These are phyloP conservation scores for Cercospora janseana DNA, from an alignment of 2,329 filamentous ascomycete genomes.

Conservation along the genomic window DNA sequence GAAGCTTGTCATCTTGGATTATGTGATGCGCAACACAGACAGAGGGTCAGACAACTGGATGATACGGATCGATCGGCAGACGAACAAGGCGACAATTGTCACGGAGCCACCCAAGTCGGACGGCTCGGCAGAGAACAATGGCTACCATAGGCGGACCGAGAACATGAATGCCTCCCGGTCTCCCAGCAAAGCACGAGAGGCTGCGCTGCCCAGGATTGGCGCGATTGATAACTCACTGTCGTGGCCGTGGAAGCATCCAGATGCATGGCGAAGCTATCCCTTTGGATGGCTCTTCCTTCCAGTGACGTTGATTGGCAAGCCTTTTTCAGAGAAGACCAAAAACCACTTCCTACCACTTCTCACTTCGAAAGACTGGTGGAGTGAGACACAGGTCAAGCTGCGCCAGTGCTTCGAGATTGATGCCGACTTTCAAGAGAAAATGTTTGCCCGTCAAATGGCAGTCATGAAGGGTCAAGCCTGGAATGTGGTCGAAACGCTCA, in stretches of 20 bases:
- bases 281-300: conserved; percentile 98
- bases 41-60: conserved; percentile 98
- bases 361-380: conserved; percentile 96
- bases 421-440: conserved; percentile 93
- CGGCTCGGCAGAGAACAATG: conserved; percentile 30
- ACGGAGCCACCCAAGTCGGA: conserved; percentile 74
- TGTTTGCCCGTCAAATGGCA: conserved; percentile 97
- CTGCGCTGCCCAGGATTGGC: conserved; percentile 70
- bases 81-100: conserved; percentile 77
- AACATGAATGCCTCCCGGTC: conserved; percentile 69
- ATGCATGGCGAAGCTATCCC: conserved; percentile 88
- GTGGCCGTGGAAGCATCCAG: conserved; percentile 98
- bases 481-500: conserved; percentile 98
- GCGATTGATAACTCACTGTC: conserved; percentile 98
- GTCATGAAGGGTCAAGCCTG: conserved; percentile 99
- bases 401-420: conserved; percentile 88
- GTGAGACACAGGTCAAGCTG: conserved; percentile 82
- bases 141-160: conserved; percentile 57
- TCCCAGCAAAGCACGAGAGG: conserved; percentile 36
- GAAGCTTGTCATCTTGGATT: conserved; percentile 94
- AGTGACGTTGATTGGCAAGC: conserved; percentile 91
- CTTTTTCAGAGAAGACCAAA: conserved; percentile 89
- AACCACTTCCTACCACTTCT: conserved; percentile 94
- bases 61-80: conserved; percentile 90
- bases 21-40: conserved; percentile 99